Percentiles rank a stretch among this genome's conserved stretches.
These are phyloP conservation scores for Xylariaceae sp. DNA, from an alignment of 2,329 filamentous ascomycete species.

Conservation along the genomic window DNA sequence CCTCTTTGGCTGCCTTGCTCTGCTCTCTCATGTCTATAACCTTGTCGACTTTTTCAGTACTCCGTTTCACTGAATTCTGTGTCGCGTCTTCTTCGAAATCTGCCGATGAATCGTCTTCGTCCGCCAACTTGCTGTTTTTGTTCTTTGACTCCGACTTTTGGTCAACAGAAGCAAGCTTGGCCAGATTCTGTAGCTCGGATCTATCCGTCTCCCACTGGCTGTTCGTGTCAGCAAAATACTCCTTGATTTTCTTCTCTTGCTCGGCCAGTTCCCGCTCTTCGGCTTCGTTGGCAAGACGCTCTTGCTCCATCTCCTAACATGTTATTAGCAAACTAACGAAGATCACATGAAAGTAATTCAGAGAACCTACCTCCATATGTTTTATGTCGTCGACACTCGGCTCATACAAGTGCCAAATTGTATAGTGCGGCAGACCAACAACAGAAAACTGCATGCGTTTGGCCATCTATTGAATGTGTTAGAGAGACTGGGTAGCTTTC, in stretches of 20 bases:
- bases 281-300: slow-evolving; percentile 71
- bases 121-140: slow-evolving; percentile 10
- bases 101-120: slow-evolving; percentile 12
- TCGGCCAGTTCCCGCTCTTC: slow-evolving; percentile 72
- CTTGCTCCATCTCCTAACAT: slow-evolving; percentile 80
- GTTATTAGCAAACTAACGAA: slow-evolving; percentile 14
- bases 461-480: slow-evolving; percentile 65
- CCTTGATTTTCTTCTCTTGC: slow-evolving; percentile 70
- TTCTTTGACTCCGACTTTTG: slow-evolving; percentile 14
- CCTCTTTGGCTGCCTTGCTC: slow-evolving; percentile 23
- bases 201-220: slow-evolving; percentile 90
- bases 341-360: not conserved
- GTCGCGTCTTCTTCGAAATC: slow-evolving; percentile 20
- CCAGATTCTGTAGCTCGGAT: slow-evolving; percentile 65
- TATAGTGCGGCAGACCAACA: slow-evolving; percentile 93
- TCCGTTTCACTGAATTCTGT: slow-evolving; percentile 17
- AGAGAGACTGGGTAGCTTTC: slow-evolving; percentile 3
- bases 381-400: slow-evolving; percentile 96
- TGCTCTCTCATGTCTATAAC: slow-evolving; percentile 17
- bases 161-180: slow-evolving; percentile 43
- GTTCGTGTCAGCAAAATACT: slow-evolving; percentile 70
- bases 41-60: slow-evolving; percentile 20
- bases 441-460: slow-evolving; percentile 95
- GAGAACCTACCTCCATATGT: slow-evolving; percentile 83
- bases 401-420: slow-evolving; percentile 99